Evolutionary conservation across 2,329 filamentous ascomycete genomes (phyloP).

Genomic region (Cytospora piceae): DNA sequence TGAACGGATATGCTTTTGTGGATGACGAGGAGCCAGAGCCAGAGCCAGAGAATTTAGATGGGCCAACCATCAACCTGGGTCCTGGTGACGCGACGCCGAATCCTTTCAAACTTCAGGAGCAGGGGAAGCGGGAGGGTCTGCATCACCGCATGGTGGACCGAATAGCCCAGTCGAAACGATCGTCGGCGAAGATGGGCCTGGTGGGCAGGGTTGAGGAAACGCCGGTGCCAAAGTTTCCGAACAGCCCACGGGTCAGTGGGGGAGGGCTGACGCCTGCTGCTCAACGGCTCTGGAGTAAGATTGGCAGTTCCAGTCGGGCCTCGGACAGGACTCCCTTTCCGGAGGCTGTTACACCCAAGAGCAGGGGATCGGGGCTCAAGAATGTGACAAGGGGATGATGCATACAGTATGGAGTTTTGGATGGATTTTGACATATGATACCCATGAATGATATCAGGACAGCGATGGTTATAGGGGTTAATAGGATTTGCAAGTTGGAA

Average conservation of each 20-base stretch:
- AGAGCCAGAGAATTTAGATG: slow-evolving; percentile 42
- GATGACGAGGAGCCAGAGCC: slow-evolving; percentile 74
- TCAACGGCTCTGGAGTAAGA: slow-evolving; percentile 67
- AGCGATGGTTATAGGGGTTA: background rate
- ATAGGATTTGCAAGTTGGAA: too few relatives aligned
- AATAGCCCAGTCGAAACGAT: slow-evolving; percentile 72
- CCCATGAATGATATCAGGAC: slow-evolving; percentile 16
- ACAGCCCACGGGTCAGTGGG: slow-evolving; percentile 58
- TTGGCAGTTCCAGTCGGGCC: slow-evolving; percentile 48
- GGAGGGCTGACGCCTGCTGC: slow-evolving; percentile 74
- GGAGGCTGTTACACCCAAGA: slow-evolving; percentile 46
- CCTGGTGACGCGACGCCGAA: slow-evolving; percentile 68
- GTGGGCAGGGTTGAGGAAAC: slow-evolving; percentile 62
- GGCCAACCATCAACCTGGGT: slow-evolving; percentile 59
- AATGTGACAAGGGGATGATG: slow-evolving; percentile 39
- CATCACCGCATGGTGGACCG: slow-evolving; percentile 87
- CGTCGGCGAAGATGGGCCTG: slow-evolving; percentile 60
- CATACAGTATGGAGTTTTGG: background rate
- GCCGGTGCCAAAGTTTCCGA: slow-evolving; percentile 72
- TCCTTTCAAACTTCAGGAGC: slow-evolving; percentile 79
- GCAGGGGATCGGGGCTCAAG: slow-evolving; percentile 42
- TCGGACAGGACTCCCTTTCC: slow-evolving; percentile 45
- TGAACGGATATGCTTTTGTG: slow-evolving; percentile 94
- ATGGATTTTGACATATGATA: slow-evolving; percentile 22
- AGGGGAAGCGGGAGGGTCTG: slow-evolving; percentile 76